These are phyloP conservation scores for Acacia pycnantha DNA, from an alignment of 331 rosid genomes.

Conservation along the genomic window DNA sequence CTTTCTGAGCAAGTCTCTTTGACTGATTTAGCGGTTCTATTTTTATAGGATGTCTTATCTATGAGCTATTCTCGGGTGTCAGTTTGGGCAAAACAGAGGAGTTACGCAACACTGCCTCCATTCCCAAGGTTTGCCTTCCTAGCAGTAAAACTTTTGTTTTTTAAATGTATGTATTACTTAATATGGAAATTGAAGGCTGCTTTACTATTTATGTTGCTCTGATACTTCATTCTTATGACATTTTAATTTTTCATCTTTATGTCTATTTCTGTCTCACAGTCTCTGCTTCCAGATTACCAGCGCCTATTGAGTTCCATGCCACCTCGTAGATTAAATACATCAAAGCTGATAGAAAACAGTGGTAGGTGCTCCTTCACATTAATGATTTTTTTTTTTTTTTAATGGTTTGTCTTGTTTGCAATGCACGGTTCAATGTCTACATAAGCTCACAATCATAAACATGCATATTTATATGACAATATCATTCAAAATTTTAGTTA, in stretches of 20 bases:
- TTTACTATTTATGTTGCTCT: constrained; percentile 27
- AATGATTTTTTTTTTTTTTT: not conserved
- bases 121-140: constrained; percentile 78
- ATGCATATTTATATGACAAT: not conserved
- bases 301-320: constrained; percentile 92
- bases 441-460: not conserved
- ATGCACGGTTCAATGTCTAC: not conserved
- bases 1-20: constrained; percentile 12
- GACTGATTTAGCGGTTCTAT: constrained; percentile 22
- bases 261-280: constrained; percentile 58
- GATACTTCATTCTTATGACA: constrained; percentile 28
- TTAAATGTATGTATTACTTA: constrained; percentile 13
- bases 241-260: constrained; percentile 35
- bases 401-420: constrained; percentile 6
- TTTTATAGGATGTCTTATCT: constrained; percentile 83
- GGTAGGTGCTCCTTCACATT: constrained; percentile 56
- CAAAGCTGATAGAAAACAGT: constrained; percentile 92
- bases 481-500: constrained; percentile 17
- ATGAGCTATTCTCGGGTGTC: constrained; percentile 86
- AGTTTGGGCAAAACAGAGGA: constrained; percentile 93
- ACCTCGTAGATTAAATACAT: constrained; percentile 94
- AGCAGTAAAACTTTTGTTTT: constrained; percentile 2
- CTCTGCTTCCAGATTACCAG: constrained; percentile 99
- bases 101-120: constrained; percentile 79
- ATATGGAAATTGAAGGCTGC: constrained; percentile 4